Conservation (phyloP, 2,329 filamentous ascomycete genomes). For the Monilinia vaccinii-corymbosi region DNA sequence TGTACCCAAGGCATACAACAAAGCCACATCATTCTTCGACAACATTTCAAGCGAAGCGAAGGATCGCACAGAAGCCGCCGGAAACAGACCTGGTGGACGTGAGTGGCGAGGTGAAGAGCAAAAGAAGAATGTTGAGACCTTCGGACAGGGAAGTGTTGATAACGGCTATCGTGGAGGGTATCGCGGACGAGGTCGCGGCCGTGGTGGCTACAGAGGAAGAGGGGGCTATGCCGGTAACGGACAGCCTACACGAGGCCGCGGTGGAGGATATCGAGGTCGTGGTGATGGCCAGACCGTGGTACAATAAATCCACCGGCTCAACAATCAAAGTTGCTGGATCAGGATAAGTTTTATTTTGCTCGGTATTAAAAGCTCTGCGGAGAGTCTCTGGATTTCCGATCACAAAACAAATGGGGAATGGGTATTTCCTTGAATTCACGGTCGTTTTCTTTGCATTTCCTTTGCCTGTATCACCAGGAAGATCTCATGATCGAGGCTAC, state of each 20-base stretch:
- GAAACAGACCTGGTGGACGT: constrained; percentile 61
- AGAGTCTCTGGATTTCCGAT: constrained; percentile 17
- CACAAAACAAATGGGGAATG: constrained; percentile 11
- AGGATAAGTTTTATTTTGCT: constrained; percentile 17
- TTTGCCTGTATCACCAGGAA: constrained; percentile 24
- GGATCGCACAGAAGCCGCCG: constrained; percentile 69
- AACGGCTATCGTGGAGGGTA: constrained; percentile 64
- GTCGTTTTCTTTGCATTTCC: constrained; percentile 15
- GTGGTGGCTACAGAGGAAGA: constrained; percentile 31
- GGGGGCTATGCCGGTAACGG: constrained; percentile 20
- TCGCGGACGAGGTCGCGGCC: constrained; percentile 63
- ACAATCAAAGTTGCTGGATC: constrained; percentile 10
- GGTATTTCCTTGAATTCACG: constrained; percentile 13
- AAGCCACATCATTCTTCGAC: constrained; percentile 86
- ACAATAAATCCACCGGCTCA: constrained; percentile 16
- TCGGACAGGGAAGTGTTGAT: constrained; percentile 93
- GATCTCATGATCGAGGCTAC: constrained; percentile 13
- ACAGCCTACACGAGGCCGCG: constrained; percentile 23
- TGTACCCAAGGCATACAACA: constrained; percentile 63
- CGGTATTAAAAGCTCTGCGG: constrained; percentile 25
- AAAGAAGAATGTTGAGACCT: constrained; percentile 94
- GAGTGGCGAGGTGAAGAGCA: constrained; percentile 91
- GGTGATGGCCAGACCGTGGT: constrained; percentile 20
- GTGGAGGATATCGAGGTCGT: constrained; percentile 25
- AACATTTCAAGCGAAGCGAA: constrained; percentile 94